Evolutionary conservation across 495 filamentous ascomycete species (phyloP).

Genomic region (Neurospora pannonica): DNA sequence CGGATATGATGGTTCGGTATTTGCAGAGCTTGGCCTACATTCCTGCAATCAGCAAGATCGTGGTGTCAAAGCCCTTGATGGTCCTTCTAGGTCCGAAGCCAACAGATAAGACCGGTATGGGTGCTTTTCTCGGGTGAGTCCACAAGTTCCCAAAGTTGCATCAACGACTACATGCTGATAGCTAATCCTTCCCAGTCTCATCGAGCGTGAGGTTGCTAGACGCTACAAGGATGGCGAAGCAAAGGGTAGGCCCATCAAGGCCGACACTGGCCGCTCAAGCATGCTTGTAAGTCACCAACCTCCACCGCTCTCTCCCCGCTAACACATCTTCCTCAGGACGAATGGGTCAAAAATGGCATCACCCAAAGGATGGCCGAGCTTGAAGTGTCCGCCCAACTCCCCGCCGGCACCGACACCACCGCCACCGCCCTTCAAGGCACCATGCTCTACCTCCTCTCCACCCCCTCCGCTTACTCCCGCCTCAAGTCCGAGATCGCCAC

Average conservation of each 20-base stretch:
- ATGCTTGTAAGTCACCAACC: not conserved
- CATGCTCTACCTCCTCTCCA: conserved; percentile 40
- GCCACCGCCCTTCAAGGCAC: conserved; percentile 46
- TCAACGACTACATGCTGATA: not conserved
- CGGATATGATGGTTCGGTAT: not conserved
- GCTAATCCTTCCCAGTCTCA: not conserved
- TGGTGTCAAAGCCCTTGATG: not conserved
- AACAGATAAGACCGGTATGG: not conserved
- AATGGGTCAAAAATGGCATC: conserved; percentile 1
- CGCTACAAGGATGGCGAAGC: not conserved
- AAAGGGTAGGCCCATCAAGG: not conserved
- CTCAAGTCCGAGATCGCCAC: conserved; percentile 48
- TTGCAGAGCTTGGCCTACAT: not conserved
- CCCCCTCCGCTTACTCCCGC: conserved; percentile 35
- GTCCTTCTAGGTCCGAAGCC: not conserved
- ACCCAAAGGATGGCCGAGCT: not conserved
- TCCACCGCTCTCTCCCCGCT: not conserved
- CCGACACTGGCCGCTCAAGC: not conserved
- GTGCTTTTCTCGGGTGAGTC: not conserved
- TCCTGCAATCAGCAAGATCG: not conserved
- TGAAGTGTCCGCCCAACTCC: conserved; percentile 11
- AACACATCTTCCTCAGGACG: not conserved
- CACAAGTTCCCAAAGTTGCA: not conserved
- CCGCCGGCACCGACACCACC: conserved; percentile 55
- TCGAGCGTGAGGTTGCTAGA: not conserved